Conservation (phyloP, 441 rosid species). For the Melastoma candidum region DNA sequence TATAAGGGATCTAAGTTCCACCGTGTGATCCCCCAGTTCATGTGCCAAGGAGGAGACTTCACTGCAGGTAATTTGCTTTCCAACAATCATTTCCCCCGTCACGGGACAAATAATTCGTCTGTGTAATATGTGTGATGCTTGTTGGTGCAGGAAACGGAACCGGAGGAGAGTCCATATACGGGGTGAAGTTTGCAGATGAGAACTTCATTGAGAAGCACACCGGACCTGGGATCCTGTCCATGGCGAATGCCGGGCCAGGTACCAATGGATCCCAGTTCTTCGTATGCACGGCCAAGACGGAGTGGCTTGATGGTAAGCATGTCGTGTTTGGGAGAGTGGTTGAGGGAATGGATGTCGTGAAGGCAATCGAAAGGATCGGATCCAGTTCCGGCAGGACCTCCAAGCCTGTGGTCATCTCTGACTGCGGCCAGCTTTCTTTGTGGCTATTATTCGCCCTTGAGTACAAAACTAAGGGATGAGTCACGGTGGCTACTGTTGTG, state of each 20-base stretch:
- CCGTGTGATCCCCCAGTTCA: slow-evolving; percentile 19
- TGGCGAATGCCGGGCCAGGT: slow-evolving; percentile 17
- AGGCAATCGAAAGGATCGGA: slow-evolving; percentile 9
- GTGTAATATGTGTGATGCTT: too few species aligned
- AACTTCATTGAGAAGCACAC: slow-evolving; percentile 18
- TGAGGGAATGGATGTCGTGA: slow-evolving; percentile 11
- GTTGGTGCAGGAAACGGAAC: slow-evolving; percentile 8
- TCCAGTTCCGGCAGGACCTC: slow-evolving; percentile 12
- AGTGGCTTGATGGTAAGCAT: slow-evolving; percentile 12
- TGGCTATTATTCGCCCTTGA: too few species aligned
- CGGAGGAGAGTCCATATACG: slow-evolving; percentile 19
- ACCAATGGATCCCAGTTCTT: slow-evolving; percentile 19
- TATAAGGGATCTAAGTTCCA: slow-evolving; percentile 15
- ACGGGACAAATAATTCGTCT: too few species aligned
- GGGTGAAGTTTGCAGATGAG: slow-evolving; percentile 17
- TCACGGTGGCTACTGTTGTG: too few species aligned
- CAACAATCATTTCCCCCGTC: too few species aligned
- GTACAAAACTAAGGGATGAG: too few species aligned
- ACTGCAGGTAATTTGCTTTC: slow-evolving; percentile 4
- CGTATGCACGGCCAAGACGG: slow-evolving; percentile 17
- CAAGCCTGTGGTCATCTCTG: slow-evolving; percentile 5
- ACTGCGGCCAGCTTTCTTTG: slow-evolving; percentile 10
- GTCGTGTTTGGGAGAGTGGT: slow-evolving; percentile 11
- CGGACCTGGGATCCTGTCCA: slow-evolving; percentile 15
- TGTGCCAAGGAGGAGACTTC: slow-evolving; percentile 19